Evolutionary conservation across 2,329 filamentous ascomycete species (phyloP).

Genomic region (Alternaria panax): DNA sequence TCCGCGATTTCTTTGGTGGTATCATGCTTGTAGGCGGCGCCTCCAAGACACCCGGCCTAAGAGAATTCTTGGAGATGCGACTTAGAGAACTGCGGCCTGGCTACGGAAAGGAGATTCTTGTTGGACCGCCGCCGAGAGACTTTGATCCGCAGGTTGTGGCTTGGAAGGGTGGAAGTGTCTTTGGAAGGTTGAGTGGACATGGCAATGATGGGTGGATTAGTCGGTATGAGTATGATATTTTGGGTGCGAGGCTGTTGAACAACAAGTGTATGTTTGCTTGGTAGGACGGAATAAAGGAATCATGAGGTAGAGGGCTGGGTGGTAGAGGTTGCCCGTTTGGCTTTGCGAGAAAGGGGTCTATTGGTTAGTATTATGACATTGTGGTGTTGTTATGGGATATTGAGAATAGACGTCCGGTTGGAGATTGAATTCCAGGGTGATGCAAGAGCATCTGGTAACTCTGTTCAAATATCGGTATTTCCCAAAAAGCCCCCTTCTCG

Average conservation of each 20-base stretch:
- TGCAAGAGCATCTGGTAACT: not conserved
- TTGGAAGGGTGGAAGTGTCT: conserved; percentile 98
- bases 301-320: not conserved
- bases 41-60: conserved; percentile 69
- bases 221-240: conserved; percentile 82
- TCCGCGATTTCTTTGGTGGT: conserved; percentile 74
- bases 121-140: conserved; percentile 79
- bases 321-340: not conserved
- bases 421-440: not conserved
- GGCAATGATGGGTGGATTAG: conserved; percentile 94
- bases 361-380: not conserved
- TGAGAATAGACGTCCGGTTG: not conserved
- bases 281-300: conserved; percentile 26
- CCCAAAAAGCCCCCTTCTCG: not conserved
- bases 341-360: not conserved
- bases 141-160: conserved; percentile 96
- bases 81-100: conserved; percentile 70
- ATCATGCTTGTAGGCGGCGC: conserved; percentile 52
- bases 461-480: not conserved
- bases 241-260: conserved; percentile 79
- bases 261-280: conserved; percentile 54
- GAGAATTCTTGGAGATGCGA: conserved; percentile 81
- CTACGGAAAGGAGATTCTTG: conserved; percentile 72
- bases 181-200: conserved; percentile 82
- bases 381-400: not conserved